Conservation (phyloP, 352 stramenopile genomes). For the Pythium myriotylum region DNA sequence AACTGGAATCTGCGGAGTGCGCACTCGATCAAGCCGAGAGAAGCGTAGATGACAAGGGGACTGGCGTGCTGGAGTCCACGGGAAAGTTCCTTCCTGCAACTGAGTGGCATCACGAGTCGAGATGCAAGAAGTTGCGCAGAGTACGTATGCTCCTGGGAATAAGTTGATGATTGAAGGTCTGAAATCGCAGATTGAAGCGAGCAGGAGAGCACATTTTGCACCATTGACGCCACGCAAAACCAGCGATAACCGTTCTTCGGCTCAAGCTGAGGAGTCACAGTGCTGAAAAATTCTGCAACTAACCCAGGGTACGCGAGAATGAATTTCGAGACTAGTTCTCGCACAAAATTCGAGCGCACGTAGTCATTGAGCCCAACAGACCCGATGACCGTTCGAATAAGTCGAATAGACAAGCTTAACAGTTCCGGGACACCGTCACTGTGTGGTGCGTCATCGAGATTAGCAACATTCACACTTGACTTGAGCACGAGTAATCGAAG, state of each 20-base stretch:
- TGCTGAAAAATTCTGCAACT: conserved; percentile 58
- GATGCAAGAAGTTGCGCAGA: conserved; percentile 54
- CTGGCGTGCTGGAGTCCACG: conserved; percentile 79
- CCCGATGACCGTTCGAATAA: conserved; percentile 67
- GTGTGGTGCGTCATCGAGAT: conserved; percentile 13
- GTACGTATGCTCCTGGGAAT: background rate
- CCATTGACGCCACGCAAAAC: conserved; percentile 73
- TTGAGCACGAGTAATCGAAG: conserved; percentile 23
- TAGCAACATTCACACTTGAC: conserved; percentile 8
- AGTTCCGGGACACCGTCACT: background rate
- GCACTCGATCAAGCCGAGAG: conserved; percentile 66
- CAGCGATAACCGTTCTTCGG: conserved; percentile 75
- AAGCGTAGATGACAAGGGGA: conserved; percentile 74
- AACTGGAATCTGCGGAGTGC: conserved; percentile 58
- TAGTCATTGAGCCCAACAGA: conserved; percentile 71
- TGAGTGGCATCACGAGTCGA: conserved; percentile 68
- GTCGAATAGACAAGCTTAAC: conserved; percentile 34
- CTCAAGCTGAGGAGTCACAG: conserved; percentile 66
- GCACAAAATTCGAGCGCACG: conserved; percentile 48
- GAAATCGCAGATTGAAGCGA: conserved; percentile 42
- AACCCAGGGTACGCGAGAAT: conserved; percentile 66
- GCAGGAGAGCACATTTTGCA: conserved; percentile 66
- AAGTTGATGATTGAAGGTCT: conserved; percentile 23
- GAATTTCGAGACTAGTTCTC: conserved; percentile 59
- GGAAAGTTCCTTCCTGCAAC: conserved; percentile 78